Evolutionary conservation across 352 stramenopile species (phyloP).

Genomic region (Globisporangium megalacanthum): DNA sequence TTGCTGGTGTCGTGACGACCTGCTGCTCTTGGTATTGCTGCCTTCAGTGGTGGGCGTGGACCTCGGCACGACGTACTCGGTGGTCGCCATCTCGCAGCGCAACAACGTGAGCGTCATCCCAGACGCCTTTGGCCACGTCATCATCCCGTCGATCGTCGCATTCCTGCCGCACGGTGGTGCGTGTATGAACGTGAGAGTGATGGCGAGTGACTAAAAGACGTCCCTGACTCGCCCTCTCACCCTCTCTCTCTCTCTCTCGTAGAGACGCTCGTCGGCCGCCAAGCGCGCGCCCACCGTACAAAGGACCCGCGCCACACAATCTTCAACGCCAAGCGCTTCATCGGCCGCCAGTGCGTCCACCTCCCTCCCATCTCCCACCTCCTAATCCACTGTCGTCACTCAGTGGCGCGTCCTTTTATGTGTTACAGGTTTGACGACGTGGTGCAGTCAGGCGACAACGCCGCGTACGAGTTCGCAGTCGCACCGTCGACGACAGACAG

Average conservation of each 20-base stretch:
- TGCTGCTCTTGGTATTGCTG: neutral
- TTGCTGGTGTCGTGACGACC: neutral
- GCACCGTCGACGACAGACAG: conserved; percentile 5
- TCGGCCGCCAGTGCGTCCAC: conserved; percentile 28
- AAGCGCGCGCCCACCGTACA: conserved; percentile 37
- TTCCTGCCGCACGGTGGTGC: conserved; percentile 46
- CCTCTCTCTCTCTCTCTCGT: neutral
- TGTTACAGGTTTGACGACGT: conserved; percentile 25
- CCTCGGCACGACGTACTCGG: conserved; percentile 73
- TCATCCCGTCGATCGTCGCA: conserved; percentile 63
- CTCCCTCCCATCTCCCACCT: too few species aligned
- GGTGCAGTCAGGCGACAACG: conserved; percentile 12
- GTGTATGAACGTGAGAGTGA: neutral
- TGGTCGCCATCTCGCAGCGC: conserved; percentile 61
- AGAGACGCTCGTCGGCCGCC: conserved; percentile 44
- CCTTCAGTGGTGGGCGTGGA: conserved; percentile 66
- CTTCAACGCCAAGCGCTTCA: conserved; percentile 77
- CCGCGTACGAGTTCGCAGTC: conserved; percentile 46
- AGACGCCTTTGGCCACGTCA: conserved; percentile 36
- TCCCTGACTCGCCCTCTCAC: neutral
- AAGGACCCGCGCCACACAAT: conserved; percentile 58
- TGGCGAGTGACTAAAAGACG: neutral
- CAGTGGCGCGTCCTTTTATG: too few species aligned
- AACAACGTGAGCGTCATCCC: conserved; percentile 59
- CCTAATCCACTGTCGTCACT: neutral